Evolutionary conservation across 305 asterid species (phyloP).

Genomic region (Striga hermonthica): DNA sequence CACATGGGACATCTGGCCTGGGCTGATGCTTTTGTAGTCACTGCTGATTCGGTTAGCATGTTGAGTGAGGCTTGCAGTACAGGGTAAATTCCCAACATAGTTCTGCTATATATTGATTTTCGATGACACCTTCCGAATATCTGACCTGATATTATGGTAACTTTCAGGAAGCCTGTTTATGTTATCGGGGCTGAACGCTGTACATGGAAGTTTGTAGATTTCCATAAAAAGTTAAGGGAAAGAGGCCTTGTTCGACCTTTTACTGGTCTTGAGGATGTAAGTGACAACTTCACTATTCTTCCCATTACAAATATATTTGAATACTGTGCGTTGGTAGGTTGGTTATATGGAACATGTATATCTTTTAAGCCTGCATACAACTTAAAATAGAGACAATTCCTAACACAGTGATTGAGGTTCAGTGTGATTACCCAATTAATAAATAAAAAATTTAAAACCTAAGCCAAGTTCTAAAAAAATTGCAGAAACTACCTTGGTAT

Average conservation of each 20-base stretch:
- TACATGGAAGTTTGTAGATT: constrained; percentile 84
- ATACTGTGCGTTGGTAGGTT: too few species aligned
- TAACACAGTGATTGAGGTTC: too few species aligned
- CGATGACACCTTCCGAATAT: constrained; percentile 20
- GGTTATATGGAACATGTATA: too few species aligned
- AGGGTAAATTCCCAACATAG: constrained; percentile 54
- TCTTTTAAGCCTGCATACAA: too few species aligned
- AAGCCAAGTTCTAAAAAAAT: too few species aligned
- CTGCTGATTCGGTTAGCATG: constrained; percentile 97
- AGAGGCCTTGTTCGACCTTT: constrained; percentile 86
- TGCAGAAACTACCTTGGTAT: too few species aligned
- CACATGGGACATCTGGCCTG: constrained; percentile 97
- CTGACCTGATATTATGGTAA: constrained; percentile 20
- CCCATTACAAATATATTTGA: too few species aligned
- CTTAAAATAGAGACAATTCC: too few species aligned
- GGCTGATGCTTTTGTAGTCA: constrained; percentile 87
- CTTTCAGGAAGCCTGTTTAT: constrained; percentile 91
- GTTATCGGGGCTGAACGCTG: constrained; percentile 91
- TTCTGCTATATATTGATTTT: constrained; percentile 9
- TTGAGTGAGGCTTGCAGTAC: constrained; percentile 99
- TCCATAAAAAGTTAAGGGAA: constrained; percentile 77
- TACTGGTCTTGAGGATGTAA: constrained; percentile 98
- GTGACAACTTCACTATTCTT: constrained; percentile 31
- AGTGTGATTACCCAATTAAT: too few species aligned
- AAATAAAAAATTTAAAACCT: too few species aligned